Evolutionary conservation across 2,329 filamentous ascomycete species (phyloP), one percentile per base, ranked within the genome.

Genomic region (Fusarium tanahbumbuense): DNA sequence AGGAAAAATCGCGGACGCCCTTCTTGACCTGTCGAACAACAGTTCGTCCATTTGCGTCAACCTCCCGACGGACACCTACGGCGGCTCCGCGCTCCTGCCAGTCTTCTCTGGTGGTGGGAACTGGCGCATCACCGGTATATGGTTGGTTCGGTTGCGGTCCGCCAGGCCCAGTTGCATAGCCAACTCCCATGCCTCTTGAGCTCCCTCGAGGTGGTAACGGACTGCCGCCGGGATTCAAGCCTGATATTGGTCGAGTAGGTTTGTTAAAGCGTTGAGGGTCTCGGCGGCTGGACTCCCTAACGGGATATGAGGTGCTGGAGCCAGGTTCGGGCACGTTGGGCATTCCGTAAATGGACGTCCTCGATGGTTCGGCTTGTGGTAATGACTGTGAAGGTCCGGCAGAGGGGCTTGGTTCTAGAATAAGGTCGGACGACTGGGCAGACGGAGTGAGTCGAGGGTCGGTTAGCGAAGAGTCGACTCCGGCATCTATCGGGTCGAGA

Each of bases 41-140:
- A 5, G 93, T 89, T 72, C 93, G 92, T 22, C 96, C 96, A 71
- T 91, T 93, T 30, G 92, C 88, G 79, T 98, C 96, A 27, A 94
- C 86, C 77, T 98, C 94, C 77, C 93, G 91, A 61, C 92, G 88
- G 55, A 94, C 87, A 20, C 91, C 90, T 28, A 97, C 89, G 3
- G 95, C 94, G n/a, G 96, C 95, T 45, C 96, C 96, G 65, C 91
- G 90, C 44, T 99, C 95, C 81, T 97, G 93, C 96, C 96, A 98
- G 69, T 98, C 95, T 74, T 98, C 95, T 73, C 90, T 94, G 75
- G 91, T 93, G 2, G 81, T 79, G 2, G 83, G 82, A 22, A 83
- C 76, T 6, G 81, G 78, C 23, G 81, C 72, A 27, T 87, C 85
- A 13, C 81, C 77, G 3, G 78, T 79, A 72, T 78, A 79, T 11